These are phyloP conservation scores for Malassezia slooffiae DNA, from an alignment of 1,284 basidiomycete species.

Conservation along the genomic window DNA sequence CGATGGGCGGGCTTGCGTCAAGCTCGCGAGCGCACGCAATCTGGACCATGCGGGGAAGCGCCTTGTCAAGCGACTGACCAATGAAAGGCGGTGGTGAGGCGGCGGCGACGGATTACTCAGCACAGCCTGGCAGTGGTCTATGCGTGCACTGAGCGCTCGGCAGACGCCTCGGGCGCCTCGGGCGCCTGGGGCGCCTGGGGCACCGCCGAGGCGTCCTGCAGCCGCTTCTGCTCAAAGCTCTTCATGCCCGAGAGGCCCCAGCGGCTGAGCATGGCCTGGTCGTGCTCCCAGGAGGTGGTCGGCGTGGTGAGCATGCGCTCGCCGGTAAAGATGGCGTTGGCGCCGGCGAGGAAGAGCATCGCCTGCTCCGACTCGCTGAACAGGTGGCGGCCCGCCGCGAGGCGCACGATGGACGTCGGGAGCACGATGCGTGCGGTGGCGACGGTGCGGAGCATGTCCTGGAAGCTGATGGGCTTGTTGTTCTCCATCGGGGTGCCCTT, in stretches of 20 bases:
- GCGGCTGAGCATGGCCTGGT: slow-evolving; percentile 81
- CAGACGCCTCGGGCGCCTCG: no score
- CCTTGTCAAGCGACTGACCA: no score
- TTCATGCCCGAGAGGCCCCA: slow-evolving; percentile 87
- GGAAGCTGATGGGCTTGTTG: slow-evolving; percentile 54
- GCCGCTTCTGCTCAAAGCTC: slow-evolving; percentile 52
- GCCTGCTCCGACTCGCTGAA: slow-evolving; percentile 84
- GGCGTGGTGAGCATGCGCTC: slow-evolving; percentile 95
- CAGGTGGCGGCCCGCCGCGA: slow-evolving; percentile 84
- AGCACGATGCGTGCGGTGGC: slow-evolving; percentile 86
- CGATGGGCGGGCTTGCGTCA: no score
- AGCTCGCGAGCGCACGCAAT: no score
- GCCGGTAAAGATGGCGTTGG: slow-evolving; percentile 95
- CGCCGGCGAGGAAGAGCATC: slow-evolving; percentile 97
- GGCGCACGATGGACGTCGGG: slow-evolving; percentile 79
- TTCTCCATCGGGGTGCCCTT: slow-evolving; percentile 54
- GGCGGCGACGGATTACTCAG: no score
- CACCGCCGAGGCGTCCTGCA: neutral
- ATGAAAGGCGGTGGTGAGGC: no score
- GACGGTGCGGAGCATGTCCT: slow-evolving; percentile 80
- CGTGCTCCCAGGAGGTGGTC: slow-evolving; percentile 56
- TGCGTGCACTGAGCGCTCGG: no score
- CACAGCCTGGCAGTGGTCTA: no score
- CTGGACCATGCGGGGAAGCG: no score
- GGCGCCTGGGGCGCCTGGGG: neutral